Evolutionary conservation across 2,329 filamentous ascomycete genomes (phyloP).

Genomic region (Aspergillus costaricaensis): DNA sequence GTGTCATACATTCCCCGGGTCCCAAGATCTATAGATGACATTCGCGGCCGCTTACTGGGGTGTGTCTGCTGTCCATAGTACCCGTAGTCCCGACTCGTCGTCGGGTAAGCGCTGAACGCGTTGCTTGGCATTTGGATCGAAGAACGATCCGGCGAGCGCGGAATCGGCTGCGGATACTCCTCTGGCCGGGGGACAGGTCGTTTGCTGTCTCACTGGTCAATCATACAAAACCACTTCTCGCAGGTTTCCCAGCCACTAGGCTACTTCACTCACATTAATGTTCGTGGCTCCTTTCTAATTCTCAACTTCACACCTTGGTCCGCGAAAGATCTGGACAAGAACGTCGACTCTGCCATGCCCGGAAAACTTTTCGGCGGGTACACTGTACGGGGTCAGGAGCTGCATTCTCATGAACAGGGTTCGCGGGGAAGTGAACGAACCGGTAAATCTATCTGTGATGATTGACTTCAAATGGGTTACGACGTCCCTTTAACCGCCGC

Average conservation of each 20-base stretch:
- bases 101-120: constrained; percentile 36
- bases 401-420: background rate
- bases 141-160: constrained; percentile 42
- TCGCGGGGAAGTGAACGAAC: constrained; percentile 39
- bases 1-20: constrained; percentile 38
- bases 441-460: constrained; percentile 69
- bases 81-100: constrained; percentile 35
- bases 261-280: constrained; percentile 42
- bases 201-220: constrained; percentile 37
- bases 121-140: constrained; percentile 38
- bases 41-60: constrained; percentile 43
- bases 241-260: background rate
- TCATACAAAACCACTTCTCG: background rate
- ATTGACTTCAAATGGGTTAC: constrained; percentile 57
- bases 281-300: constrained; percentile 77
- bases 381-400: constrained; percentile 31
- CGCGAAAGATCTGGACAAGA: constrained; percentile 77
- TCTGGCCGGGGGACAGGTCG: constrained; percentile 40
- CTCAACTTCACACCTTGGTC: constrained; percentile 84
- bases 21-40: constrained; percentile 40
- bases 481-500: constrained; percentile 35
- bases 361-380: constrained; percentile 67
- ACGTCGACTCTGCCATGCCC: constrained; percentile 79
- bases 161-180: constrained; percentile 39
- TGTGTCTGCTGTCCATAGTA: constrained; percentile 32